Base-by-base conservation (phyloP, 371 early-diverging fungal genomes). In the Mucor irregularis region DNA sequence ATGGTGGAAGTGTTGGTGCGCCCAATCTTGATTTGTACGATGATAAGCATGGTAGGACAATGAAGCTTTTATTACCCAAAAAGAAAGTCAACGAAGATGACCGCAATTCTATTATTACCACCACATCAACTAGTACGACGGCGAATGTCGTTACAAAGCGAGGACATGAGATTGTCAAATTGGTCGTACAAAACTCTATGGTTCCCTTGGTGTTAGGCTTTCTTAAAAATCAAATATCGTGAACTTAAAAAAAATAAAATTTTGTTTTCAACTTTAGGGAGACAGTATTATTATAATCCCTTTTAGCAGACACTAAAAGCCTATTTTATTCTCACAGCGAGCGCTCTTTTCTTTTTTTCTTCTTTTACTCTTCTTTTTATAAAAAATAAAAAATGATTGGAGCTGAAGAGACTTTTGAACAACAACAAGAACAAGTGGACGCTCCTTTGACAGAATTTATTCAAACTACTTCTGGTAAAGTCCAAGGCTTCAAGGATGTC, bases 131-230 rank as follows among this genome's bases (percentile, higher is more conserved):
- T 16, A 40, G 61, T 49, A 60, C 73, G 42, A 45, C 79, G 31
- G 64, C 76, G 43, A 68, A 73, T 56, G 74, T 78, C 45, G 59
- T 80, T 16, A 78, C 76, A 13, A 79, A 76, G 57, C 48, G 76
- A 25, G 80, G 80, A 1, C 71, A 79, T 63, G 85, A 85, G 44
- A 71, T 85, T 19, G 70, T 83, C 21, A 71, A 78, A 16, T 40
- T 85, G 17, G 82, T 79, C n/a, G 83, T 82, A 24, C 83, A 83
- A 48, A 85, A 85, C 39, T 81, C 83, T 14, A 58, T 81, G 60
- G 78, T 85, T 40, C 82, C 83, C 6, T 64, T 78, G 9, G 69
- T 85, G 62, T 70, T 85, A 17, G 77, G 80, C 2, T 85, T 85
- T 42, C 59, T 85, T 37, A 72, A 76, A 29, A 54, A 46, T 21